Evolutionary conservation across 176 grass and related monocot genomes (phyloP), one percentile per base, ranked within the genome.

Genomic region (Hyparrhenia diplandra): DNA sequence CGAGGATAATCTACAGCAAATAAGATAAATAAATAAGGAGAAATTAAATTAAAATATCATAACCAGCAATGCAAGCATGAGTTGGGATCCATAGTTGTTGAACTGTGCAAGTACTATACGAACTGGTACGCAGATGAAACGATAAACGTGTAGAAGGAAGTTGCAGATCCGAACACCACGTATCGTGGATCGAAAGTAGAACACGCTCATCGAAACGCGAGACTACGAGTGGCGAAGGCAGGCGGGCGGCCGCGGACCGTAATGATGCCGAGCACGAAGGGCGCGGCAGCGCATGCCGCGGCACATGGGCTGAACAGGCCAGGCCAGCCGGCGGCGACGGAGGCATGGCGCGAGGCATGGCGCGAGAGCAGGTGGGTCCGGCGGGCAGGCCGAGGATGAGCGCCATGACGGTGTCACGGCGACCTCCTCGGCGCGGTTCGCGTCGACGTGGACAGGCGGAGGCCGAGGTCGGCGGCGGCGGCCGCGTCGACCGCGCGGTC

Each of bases 361-460:
- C 88, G 88, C 23, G 95, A 94, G 10, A 98, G 88, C 0, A 98
- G 88, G 73, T 94, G 95, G 18, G 92, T 98, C 36, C 93, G 79
- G 60, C 92, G 90, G 24, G 84, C 70, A 98, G 89, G 6, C 90
- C 90, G 30, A 94, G 90, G 77, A 98, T 83, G 39, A 98, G 92
- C 46, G 95, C 95, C 95, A 94, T 98, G 77, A 98, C 90, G 46
- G 90, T 98, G 87, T 98, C 95, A n/a, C n/a, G 45, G 95, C 92
- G 20, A 98, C 90, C 92, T 98, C 95, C 86, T 93, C 92, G 13
- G 92, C 89, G 27, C 95, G 87, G 86, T 87, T 87, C 40, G 92
- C 88, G 75, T 98, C 95, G 40, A 98, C 92, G 39, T 94, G 95
- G 10, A 91, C 81, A 93, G 92, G 72, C 92, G 80, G 69, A 98